Conservation (phyloP, 139 green algal species). For the Chlamydomonas eustigma region DNA sequence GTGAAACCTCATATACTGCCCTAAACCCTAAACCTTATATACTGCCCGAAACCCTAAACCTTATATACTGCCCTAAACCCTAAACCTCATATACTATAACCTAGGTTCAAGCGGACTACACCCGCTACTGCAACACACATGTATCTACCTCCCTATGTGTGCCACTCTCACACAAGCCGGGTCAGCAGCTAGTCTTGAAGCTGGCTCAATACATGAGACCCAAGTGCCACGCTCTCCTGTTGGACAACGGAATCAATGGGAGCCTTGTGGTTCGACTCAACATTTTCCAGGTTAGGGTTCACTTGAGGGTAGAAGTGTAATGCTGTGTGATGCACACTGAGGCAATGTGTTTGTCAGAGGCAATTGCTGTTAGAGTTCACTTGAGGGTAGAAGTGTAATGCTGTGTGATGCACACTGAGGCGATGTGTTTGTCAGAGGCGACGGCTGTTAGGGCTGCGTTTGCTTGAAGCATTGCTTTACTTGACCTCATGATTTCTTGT, state of each 20-base stretch:
- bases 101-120: constrained; percentile 73
- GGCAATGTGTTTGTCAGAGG: not conserved
- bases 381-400: too few species aligned
- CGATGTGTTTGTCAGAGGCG: too few species aligned
- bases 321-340: not conserved
- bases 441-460: too few species aligned
- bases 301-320: not conserved
- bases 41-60: not conserved
- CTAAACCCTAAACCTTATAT: too few species aligned
- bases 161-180: constrained; percentile 21
- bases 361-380: too few species aligned
- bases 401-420: too few species aligned
- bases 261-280: constrained; percentile 72
- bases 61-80: not conserved
- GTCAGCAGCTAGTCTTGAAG: constrained; percentile 45
- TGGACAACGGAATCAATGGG: constrained; percentile 78
- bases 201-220: constrained; percentile 78
- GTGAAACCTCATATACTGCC: too few species aligned
- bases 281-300: constrained; percentile 65
- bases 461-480: too few species aligned
- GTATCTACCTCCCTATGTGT: constrained; percentile 63
- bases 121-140: constrained; percentile 53
- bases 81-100: not conserved
- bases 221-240: constrained; percentile 82
- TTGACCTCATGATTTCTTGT: too few species aligned